These are phyloP conservation scores for Sporothrix phasma DNA, from an alignment of 2,329 filamentous ascomycete species.

Conservation along the genomic window DNA sequence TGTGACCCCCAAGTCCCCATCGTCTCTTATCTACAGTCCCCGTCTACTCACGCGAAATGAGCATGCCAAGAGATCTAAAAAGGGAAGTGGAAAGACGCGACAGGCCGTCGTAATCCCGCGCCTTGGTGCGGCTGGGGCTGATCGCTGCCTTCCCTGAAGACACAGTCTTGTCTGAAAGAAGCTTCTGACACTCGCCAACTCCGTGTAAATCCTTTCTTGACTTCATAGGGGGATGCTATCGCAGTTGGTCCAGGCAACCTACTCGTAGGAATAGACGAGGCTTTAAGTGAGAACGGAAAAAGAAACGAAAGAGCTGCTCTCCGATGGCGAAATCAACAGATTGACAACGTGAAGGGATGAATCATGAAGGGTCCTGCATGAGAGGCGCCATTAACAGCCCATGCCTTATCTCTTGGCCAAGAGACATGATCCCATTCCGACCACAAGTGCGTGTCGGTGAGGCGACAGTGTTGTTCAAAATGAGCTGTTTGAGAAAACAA, in stretches of 20 bases:
- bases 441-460: too few species aligned
- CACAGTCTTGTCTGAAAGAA: background rate
- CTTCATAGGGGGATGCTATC: too few species aligned
- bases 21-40: background rate
- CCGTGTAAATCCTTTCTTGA: too few species aligned
- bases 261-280: too few species aligned
- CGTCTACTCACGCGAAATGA: background rate
- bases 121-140: background rate
- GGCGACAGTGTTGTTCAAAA: too few species aligned
- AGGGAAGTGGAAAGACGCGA: background rate
- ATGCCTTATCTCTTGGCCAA: background rate
- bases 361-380: background rate
- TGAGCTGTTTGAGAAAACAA: background rate
- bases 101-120: background rate
- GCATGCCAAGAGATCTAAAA: background rate
- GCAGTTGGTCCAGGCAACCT: too few species aligned
- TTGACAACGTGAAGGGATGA: background rate
- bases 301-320: background rate
- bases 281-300: background rate
- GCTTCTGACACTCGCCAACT: too few species aligned
- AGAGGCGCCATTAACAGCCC: background rate
- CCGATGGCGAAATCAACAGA: too few species aligned
- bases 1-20: background rate
- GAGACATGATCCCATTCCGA: background rate
- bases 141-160: background rate